These are phyloP conservation scores for Golubevia pallescens DNA, from an alignment of 1,284 basidiomycete species.

Conservation along the genomic window DNA sequence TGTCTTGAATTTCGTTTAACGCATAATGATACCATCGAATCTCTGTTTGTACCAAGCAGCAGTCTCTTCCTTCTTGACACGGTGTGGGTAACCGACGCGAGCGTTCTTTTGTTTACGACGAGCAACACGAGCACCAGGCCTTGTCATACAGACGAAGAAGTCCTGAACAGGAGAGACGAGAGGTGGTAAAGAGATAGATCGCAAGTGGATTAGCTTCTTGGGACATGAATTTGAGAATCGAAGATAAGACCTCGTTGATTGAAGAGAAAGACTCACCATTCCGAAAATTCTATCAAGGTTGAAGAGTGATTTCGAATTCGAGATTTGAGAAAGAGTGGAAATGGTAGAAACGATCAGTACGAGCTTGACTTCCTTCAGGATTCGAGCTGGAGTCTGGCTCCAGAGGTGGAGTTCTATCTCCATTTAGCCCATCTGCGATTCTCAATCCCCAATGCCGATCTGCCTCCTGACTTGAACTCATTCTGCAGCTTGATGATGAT, in stretches of 20 bases:
- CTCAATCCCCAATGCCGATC: too few relatives aligned
- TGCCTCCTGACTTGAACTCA: too few relatives aligned
- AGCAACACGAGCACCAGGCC: constrained; percentile 60
- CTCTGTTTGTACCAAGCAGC: constrained; percentile 65
- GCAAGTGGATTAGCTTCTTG: neutral
- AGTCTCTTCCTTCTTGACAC: constrained; percentile 63
- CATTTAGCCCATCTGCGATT: too few relatives aligned
- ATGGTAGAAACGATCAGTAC: too few relatives aligned
- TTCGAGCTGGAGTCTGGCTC: too few relatives aligned
- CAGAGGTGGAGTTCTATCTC: too few relatives aligned
- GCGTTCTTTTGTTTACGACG: constrained; percentile 57
- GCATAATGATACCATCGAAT: constrained; percentile 60
- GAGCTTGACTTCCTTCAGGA: too few relatives aligned
- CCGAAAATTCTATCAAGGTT: neutral
- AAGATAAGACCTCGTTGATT: neutral
- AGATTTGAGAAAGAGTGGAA: too few relatives aligned
- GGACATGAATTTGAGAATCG: neutral
- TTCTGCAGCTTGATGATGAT: too few relatives aligned
- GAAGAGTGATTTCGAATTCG: too few relatives aligned
- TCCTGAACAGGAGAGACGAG: neutral
- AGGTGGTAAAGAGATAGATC: neutral
- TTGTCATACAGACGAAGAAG: constrained; percentile 39
- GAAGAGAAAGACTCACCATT: neutral
- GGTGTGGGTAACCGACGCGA: constrained; percentile 57
- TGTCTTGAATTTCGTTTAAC: neutral